These are phyloP conservation scores for Noccaea bulbosa DNA, from an alignment of 345 rosid species.

Conservation along the genomic window DNA sequence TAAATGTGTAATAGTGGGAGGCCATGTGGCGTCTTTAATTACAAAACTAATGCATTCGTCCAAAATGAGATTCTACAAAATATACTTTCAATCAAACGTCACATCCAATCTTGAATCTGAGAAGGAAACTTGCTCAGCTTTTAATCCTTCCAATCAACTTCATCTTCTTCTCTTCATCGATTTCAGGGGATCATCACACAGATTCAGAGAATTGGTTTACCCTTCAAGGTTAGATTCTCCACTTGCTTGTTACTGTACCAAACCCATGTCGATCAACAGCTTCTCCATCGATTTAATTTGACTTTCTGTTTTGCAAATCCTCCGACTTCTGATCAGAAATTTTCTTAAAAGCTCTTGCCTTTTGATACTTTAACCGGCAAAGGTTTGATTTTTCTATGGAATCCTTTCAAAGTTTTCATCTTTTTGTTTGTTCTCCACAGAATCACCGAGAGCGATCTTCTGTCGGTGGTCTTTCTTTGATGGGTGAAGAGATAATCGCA, in stretches of 20 bases:
- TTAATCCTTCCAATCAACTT: conserved; percentile 1
- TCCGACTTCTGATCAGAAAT: conserved; percentile 14
- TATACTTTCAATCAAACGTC: conserved; percentile 11
- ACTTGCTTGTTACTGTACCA: neutral
- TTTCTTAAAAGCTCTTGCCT: neutral
- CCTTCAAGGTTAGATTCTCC: conserved; percentile 16
- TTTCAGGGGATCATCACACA: conserved; percentile 3
- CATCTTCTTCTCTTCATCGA: conserved; percentile 2
- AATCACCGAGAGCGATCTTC: conserved; percentile 18
- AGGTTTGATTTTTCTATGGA: conserved; percentile 3
- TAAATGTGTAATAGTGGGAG: neutral
- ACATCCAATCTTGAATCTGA: conserved; percentile 34
- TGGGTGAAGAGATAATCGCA: conserved; percentile 68
- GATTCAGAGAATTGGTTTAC: neutral
- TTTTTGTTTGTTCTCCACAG: conserved; percentile 27
- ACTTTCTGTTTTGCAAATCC: conserved; percentile 23
- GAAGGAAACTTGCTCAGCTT: conserved; percentile 2
- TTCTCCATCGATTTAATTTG: conserved; percentile 22
- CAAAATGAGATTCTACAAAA: neutral
- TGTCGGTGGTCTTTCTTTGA: conserved; percentile 36
- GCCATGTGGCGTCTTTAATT: conserved; percentile 36
- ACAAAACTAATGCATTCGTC: conserved; percentile 8
- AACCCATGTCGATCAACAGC: conserved; percentile 16
- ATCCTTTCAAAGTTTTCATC: neutral
- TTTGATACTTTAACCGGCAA: conserved; percentile 11